Evolutionary conservation across 768 basidiomycete species (phyloP).

Genomic region (Lactifluus volemus): DNA sequence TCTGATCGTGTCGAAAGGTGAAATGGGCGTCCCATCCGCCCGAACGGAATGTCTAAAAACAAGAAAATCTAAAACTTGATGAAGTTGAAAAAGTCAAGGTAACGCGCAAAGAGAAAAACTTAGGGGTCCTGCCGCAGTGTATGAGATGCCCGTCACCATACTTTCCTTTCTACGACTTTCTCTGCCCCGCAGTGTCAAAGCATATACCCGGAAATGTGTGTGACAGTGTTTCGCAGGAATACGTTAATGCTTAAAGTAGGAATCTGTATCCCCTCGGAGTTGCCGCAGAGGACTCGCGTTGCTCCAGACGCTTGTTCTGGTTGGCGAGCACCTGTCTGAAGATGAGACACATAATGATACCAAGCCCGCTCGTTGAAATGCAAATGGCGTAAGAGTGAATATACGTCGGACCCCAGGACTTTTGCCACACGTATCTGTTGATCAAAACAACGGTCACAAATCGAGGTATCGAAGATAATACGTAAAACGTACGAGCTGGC

Average conservation of each 20-base stretch:
- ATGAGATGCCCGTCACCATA: too few relatives aligned
- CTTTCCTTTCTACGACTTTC: too few relatives aligned
- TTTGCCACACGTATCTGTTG: slow-evolving; percentile 56
- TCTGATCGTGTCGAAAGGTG: too few relatives aligned
- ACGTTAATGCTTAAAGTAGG: slow-evolving; percentile 29
- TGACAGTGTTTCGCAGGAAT: neutral
- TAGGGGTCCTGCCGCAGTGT: too few relatives aligned
- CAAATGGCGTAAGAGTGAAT: slow-evolving; percentile 64
- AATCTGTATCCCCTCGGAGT: slow-evolving; percentile 36
- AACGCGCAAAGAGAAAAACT: too few relatives aligned
- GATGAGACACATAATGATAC: slow-evolving; percentile 31
- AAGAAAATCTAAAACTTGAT: too few relatives aligned
- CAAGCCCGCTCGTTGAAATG: slow-evolving; percentile 43
- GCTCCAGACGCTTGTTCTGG: slow-evolving; percentile 27
- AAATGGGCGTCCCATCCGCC: too few relatives aligned
- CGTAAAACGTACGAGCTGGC: slow-evolving; percentile 57
- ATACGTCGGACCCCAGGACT: slow-evolving; percentile 63
- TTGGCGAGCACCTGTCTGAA: slow-evolving; percentile 27
- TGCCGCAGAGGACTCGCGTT: slow-evolving; percentile 36
- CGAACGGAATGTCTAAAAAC: too few relatives aligned
- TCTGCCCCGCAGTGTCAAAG: too few relatives aligned
- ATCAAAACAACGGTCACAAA: slow-evolving; percentile 2
- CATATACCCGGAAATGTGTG: too few relatives aligned
- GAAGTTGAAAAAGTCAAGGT: too few relatives aligned
- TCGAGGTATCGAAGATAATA: neutral